Evolutionary conservation across 2,329 filamentous ascomycete genomes (phyloP).

Genomic region (Fusarium domesticum): DNA sequence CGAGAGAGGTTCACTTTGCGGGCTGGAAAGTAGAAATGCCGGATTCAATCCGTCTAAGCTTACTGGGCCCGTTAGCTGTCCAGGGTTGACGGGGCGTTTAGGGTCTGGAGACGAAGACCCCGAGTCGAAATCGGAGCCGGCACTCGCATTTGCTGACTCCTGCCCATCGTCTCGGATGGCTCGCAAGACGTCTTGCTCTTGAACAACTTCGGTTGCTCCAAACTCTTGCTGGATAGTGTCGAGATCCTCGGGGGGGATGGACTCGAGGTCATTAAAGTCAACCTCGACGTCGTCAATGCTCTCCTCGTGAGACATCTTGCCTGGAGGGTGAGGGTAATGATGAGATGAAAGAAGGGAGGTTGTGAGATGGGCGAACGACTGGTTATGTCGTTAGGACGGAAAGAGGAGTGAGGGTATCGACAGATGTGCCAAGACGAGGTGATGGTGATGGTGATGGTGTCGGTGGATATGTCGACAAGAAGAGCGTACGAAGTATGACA

Average conservation of each 20-base stretch:
- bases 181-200: background rate
- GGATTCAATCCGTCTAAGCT: too few relatives aligned
- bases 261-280: conserved; percentile 8
- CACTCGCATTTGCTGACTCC: too few relatives aligned
- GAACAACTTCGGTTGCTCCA: background rate
- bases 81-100: too few relatives aligned
- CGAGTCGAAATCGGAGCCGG: too few relatives aligned
- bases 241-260: conserved; percentile 1
- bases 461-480: background rate
- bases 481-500: background rate
- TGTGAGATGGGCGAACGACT: background rate
- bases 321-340: background rate
- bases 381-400: background rate
- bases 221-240: background rate
- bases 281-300: conserved; percentile 4
- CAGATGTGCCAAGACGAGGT: background rate
- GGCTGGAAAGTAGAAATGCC: too few relatives aligned
- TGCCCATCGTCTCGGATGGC: background rate
- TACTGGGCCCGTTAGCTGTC: too few relatives aligned
- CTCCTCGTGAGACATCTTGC: background rate
- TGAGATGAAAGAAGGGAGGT: background rate
- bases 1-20: too few relatives aligned
- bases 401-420: background rate
- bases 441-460: too few relatives aligned
- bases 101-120: too few relatives aligned